Evolutionary conservation across 768 basidiomycete species (phyloP).

Genomic region (Rhodotorula kratochvilovae): DNA sequence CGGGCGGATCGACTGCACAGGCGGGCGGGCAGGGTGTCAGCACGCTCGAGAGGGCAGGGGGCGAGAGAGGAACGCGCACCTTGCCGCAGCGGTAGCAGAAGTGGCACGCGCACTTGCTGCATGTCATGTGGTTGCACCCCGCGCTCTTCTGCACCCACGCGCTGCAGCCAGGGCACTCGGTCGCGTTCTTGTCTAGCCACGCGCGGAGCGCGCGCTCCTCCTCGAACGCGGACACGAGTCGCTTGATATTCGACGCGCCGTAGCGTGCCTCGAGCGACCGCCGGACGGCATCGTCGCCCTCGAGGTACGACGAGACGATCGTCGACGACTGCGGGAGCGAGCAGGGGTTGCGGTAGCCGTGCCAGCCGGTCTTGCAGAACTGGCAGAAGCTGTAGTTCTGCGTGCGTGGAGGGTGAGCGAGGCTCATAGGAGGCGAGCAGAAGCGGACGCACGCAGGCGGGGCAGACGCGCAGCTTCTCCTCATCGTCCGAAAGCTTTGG

Average conservation of each 20-base stretch:
- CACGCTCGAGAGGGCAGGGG: too few relatives aligned
- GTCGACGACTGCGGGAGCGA: slow-evolving; percentile 29
- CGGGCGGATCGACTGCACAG: slow-evolving; percentile 15
- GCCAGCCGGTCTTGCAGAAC: slow-evolving; percentile 39
- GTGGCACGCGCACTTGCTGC: slow-evolving; percentile 19
- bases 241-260: slow-evolving; percentile 34
- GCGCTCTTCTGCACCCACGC: slow-evolving; percentile 24
- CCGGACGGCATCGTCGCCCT: slow-evolving; percentile 1
- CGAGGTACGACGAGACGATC: slow-evolving; percentile 36
- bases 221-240: slow-evolving; percentile 36
- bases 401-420: not conserved
- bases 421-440: not conserved
- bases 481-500: slow-evolving; percentile 34
- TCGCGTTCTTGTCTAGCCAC: slow-evolving; percentile 36
- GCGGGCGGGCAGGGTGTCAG: not conserved
- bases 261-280: slow-evolving; percentile 38
- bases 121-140: slow-evolving; percentile 33
- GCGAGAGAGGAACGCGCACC: not conserved
- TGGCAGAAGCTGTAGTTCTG: slow-evolving; percentile 33
- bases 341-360: slow-evolving; percentile 40
- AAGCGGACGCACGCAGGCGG: slow-evolving; percentile 10
- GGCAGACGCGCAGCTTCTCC: slow-evolving; percentile 39
- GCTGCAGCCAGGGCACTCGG: slow-evolving; percentile 30
- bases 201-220: slow-evolving; percentile 40
- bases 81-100: slow-evolving; percentile 36